phyloP scores from a whole-genome alignment of 1,139 yeast species.

The Yamadazyma trypodendri region DNA sequence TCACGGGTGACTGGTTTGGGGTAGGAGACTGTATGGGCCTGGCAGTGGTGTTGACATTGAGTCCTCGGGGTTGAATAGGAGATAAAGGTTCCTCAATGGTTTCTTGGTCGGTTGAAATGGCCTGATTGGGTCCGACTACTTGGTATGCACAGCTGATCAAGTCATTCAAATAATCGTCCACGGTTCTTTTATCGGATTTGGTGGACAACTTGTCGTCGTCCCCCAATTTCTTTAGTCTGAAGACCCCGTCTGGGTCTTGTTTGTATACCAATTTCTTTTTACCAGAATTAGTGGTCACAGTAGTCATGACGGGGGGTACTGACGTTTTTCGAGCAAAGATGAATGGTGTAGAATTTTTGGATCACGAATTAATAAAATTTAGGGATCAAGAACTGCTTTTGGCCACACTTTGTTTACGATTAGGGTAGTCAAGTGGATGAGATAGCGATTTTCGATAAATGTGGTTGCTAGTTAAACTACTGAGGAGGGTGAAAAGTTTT shows the following conservation, averaged over 20 bases:
- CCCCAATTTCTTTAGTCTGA: constrained; percentile 33
- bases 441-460: not conserved
- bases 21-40: constrained; percentile 3
- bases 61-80: constrained; percentile 1
- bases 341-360: no score
- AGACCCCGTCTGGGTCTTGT: constrained; percentile 45
- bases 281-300: constrained; percentile 10
- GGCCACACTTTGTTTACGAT: not conserved
- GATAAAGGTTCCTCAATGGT: constrained; percentile 2
- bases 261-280: constrained; percentile 37
- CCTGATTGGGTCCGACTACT: constrained; percentile 18
- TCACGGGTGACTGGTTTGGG: constrained; percentile 7
- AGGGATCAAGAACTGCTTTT: not conserved
- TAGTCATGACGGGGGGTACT: constrained; percentile 6
- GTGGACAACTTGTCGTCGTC: constrained; percentile 17
- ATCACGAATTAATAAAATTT: no score
- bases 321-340: no score
- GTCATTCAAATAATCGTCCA: constrained; percentile 32
- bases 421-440: not conserved
- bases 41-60: not conserved
- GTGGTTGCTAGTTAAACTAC: not conserved
- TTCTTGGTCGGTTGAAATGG: constrained; percentile 1
- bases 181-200: constrained; percentile 19
- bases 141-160: constrained; percentile 27
- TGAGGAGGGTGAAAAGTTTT: not conserved